These are phyloP conservation scores for Curvularia sp. DNA, from an alignment of 2,329 filamentous ascomycete species.

Conservation along the genomic window DNA sequence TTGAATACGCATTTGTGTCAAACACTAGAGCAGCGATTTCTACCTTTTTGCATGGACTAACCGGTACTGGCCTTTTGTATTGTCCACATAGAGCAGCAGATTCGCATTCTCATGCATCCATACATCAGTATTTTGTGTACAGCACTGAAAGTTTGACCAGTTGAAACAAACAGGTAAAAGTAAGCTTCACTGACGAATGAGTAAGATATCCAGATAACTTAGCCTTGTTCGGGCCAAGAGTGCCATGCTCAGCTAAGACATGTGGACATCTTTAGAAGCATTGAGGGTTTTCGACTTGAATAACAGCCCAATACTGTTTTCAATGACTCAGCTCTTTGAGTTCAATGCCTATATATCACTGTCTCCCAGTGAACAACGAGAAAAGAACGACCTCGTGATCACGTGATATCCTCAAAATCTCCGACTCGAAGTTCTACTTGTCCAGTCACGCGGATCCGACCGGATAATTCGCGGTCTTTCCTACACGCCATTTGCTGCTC, in stretches of 20 bases:
- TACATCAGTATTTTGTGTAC: not conserved
- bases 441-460: not conserved
- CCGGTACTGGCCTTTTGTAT: not conserved
- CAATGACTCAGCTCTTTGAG: not conserved
- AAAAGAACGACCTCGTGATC: not conserved
- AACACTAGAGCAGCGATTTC: not conserved
- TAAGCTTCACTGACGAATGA: not conserved
- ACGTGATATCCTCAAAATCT: not conserved
- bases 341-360: not conserved
- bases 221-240: not conserved
- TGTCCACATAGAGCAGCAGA: not conserved
- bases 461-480: not conserved
- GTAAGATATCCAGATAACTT: not conserved
- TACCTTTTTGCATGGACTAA: not conserved
- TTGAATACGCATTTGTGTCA: not conserved
- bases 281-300: not conserved
- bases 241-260: not conserved
- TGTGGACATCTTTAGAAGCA: not conserved
- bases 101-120: not conserved
- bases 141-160: not conserved
- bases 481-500: not conserved
- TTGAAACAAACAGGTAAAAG: not conserved
- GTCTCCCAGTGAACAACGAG: not conserved
- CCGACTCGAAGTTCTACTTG: not conserved
- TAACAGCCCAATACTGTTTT: not conserved